A percentile compares a stretch with the other conserved stretches of the same genome.
phyloP scores from a whole-genome alignment of 208 protist species.

The Trypanosoma melophagium region DNA sequence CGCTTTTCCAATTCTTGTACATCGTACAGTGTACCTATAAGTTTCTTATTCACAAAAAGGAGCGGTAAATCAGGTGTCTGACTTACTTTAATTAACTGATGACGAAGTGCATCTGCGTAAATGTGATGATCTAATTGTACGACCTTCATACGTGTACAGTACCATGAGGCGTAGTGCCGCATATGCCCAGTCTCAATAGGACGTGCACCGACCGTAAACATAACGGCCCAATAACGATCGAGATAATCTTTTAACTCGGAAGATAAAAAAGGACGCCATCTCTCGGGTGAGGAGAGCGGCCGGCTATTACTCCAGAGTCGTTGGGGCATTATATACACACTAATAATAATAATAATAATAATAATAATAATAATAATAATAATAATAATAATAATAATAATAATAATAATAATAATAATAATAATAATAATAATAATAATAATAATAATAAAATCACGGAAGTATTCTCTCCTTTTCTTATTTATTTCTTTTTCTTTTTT shows the following conservation, averaged over 20 bases:
- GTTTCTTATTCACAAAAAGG: conserved; percentile 82
- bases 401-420: too few species aligned
- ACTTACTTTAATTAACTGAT: conserved; percentile 41
- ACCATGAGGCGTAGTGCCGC: conserved; percentile 88
- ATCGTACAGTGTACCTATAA: conserved; percentile 74
- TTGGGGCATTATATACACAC: too few species aligned
- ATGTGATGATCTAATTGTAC: conserved; percentile 88
- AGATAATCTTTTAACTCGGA: conserved; percentile 61
- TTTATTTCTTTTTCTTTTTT: too few species aligned
- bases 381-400: too few species aligned
- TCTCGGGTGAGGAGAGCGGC: conserved; percentile 16
- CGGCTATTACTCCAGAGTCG: neutral
- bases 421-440: too few species aligned
- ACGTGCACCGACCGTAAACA: conserved; percentile 74
- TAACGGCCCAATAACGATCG: conserved; percentile 78
- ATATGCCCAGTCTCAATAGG: conserved; percentile 82
- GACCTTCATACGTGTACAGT: conserved; percentile 82
- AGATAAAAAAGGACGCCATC: conserved; percentile 68
- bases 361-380: too few species aligned
- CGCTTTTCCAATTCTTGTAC: conserved; percentile 65
- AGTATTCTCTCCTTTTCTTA: too few species aligned
- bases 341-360: too few species aligned
- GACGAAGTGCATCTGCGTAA: conserved; percentile 50
- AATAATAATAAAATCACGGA: too few species aligned
- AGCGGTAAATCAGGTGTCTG: conserved; percentile 64